A percentile compares a stretch with the other conserved stretches of the same genome.
Evolutionary conservation across 139 green algal genomes (phyloP).

Genomic region (Pleodorina starrii): DNA sequence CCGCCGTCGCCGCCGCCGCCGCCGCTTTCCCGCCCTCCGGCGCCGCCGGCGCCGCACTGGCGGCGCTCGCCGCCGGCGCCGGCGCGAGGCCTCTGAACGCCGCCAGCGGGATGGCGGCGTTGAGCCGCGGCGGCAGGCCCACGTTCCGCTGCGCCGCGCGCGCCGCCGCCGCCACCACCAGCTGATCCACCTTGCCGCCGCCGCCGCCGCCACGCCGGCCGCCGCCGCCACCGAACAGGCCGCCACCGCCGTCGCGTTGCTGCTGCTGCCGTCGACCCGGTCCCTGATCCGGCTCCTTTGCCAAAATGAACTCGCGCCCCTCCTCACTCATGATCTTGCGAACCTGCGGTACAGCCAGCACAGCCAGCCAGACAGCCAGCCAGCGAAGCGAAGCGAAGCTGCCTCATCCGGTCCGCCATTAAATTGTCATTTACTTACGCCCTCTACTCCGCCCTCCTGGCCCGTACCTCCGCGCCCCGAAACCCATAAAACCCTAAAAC

Average conservation of each 20-base stretch:
- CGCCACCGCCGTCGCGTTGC: not conserved
- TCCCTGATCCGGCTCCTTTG: constrained; percentile 34
- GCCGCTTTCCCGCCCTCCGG: not conserved
- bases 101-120: constrained; percentile 15
- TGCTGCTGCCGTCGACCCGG: not conserved
- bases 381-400: no score
- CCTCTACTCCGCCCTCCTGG: no score
- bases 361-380: not conserved
- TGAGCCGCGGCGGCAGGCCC: not conserved
- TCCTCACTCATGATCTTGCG: constrained; percentile 73
- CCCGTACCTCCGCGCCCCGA: no score
- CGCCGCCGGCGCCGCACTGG: not conserved
- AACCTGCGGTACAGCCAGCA: constrained; percentile 12
- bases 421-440: no score
- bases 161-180: constrained; percentile 32
- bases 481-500: no score
- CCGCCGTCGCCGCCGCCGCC: not conserved
- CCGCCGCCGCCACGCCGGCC: not conserved
- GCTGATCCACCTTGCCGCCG: constrained; percentile 8
- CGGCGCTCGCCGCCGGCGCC: not conserved
- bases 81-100: constrained; percentile 21
- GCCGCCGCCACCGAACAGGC: not conserved
- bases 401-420: no score
- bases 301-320: constrained; percentile 81
- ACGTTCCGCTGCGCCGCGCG: constrained; percentile 18